These are phyloP conservation scores for Xerophyta viscosa DNA, from an alignment of 106 monocot genomes.

Conservation along the genomic window DNA sequence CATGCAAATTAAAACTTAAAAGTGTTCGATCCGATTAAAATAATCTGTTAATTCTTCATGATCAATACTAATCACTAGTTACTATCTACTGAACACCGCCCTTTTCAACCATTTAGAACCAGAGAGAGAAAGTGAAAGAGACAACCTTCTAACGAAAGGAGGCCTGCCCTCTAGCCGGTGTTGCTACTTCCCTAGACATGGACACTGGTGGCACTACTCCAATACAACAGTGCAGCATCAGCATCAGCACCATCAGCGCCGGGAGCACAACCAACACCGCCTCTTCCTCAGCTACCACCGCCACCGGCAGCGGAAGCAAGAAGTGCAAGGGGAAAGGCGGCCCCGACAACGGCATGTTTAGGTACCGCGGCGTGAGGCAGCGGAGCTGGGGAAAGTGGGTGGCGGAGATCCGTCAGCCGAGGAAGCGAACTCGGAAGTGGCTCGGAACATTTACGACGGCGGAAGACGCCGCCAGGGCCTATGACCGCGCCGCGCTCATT, in stretches of 20 bases:
- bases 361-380: conserved; percentile 78
- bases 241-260: not conserved
- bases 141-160: too few species aligned
- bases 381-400: conserved; percentile 98
- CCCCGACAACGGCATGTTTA: conserved; percentile 64
- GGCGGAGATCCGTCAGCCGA: conserved; percentile 84
- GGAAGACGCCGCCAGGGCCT: conserved; percentile 80
- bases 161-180: too few species aligned
- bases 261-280: not conserved
- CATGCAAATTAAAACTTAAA: too few species aligned
- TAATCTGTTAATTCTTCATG: too few species aligned
- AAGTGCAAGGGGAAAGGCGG: conserved; percentile 49
- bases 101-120: conserved; percentile 5
- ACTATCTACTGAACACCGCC: conserved; percentile 33
- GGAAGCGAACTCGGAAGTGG: conserved; percentile 72
- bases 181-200: conserved; percentile 6
- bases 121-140: too few species aligned
- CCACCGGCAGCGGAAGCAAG: conserved; percentile 3
- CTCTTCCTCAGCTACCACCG: not conserved
- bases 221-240: conserved; percentile 7
- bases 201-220: not conserved
- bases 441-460: conserved; percentile 90
- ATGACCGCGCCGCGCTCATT: conserved; percentile 75
- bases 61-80: too few species aligned
- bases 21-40: too few species aligned